Conservation (phyloP, 805 yeast species). For the Zygosaccharomyces siamensis region DNA sequence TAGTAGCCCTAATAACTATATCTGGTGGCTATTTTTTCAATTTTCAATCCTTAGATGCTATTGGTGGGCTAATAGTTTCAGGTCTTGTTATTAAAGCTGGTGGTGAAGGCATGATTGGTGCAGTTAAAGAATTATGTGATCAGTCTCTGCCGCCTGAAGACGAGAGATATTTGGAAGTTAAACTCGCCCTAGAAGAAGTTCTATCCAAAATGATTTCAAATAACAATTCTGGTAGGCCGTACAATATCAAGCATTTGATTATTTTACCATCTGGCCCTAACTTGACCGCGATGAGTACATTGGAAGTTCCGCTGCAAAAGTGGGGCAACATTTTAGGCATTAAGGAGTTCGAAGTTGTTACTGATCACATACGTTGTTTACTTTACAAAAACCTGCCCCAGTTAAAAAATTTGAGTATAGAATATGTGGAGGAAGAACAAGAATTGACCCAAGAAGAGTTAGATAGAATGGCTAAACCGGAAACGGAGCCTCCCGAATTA, state of each 20-base stretch:
- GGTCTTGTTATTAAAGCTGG: constrained; percentile 81
- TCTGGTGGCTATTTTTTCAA: constrained; percentile 76
- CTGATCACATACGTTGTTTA: constrained; percentile 35
- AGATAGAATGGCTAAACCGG: constrained; percentile 5
- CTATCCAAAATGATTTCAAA: constrained; percentile 37
- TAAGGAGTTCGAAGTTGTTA: constrained; percentile 40
- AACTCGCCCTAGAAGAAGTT: constrained; percentile 37
- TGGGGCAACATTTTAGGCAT: constrained; percentile 42
- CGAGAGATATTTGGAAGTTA: constrained; percentile 43
- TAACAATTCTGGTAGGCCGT: constrained; percentile 39
- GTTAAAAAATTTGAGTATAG: constrained; percentile 41
- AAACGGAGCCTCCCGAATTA: constrained; percentile 2
- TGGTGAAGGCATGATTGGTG: constrained; percentile 59
- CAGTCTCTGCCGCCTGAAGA: constrained; percentile 52
- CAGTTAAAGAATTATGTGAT: constrained; percentile 76
- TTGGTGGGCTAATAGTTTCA: constrained; percentile 88
- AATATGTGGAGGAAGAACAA: constrained; percentile 36
- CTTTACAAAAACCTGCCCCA: constrained; percentile 40
- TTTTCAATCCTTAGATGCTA: constrained; percentile 81
- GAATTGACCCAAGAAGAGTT: constrained; percentile 25
- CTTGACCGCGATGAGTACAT: constrained; percentile 34
- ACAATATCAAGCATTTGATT: constrained; percentile 40
- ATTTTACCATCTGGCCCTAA: constrained; percentile 58
- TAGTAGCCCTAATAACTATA: constrained; percentile 85
- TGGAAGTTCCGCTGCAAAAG: constrained; percentile 42